A percentile compares a stretch with the other conserved stretches of the same genome.
Evolutionary conservation across 805 yeast species (phyloP).

Genomic region (Metschnikowia reukaufii): DNA sequence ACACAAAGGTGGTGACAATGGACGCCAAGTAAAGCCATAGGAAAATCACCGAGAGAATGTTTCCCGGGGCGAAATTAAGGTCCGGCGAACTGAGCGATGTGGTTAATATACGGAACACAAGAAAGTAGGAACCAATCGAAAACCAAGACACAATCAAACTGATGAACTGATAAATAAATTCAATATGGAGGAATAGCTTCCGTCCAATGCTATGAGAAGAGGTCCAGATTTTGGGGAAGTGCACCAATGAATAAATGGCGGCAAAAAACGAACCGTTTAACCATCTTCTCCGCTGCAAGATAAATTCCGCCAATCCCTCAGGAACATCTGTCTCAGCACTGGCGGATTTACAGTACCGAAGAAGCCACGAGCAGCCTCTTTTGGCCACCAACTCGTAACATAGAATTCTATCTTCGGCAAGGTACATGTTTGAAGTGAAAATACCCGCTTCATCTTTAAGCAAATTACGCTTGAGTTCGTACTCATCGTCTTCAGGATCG

Average conservation of each 20-base stretch:
- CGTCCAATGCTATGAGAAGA: constrained; percentile 54
- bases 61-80: constrained; percentile 46
- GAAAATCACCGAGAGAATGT: constrained; percentile 50
- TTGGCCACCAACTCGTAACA: constrained; percentile 67
- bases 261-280: constrained; percentile 71
- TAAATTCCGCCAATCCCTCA: constrained; percentile 58
- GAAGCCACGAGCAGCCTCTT: constrained; percentile 56
- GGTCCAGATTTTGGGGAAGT: constrained; percentile 55
- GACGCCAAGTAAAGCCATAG: constrained; percentile 58
- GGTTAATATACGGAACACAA: constrained; percentile 62
- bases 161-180: constrained; percentile 54
- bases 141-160: constrained; percentile 62
- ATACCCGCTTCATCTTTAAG: constrained; percentile 49
- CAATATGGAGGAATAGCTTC: constrained; percentile 51
- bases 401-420: constrained; percentile 68
- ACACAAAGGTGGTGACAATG: constrained; percentile 56
- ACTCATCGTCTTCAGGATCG: constrained; percentile 57
- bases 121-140: constrained; percentile 59
- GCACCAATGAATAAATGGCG: constrained; percentile 54
- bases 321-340: constrained; percentile 72
- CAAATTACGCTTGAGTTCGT: constrained; percentile 35
- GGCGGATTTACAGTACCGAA: constrained; percentile 61
- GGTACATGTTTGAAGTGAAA: constrained; percentile 66
- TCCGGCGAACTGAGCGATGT: constrained; percentile 45
- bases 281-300: constrained; percentile 68